These are phyloP conservation scores for Penicillium sp. DNA, from an alignment of 2,329 filamentous ascomycete species.

Conservation along the genomic window DNA sequence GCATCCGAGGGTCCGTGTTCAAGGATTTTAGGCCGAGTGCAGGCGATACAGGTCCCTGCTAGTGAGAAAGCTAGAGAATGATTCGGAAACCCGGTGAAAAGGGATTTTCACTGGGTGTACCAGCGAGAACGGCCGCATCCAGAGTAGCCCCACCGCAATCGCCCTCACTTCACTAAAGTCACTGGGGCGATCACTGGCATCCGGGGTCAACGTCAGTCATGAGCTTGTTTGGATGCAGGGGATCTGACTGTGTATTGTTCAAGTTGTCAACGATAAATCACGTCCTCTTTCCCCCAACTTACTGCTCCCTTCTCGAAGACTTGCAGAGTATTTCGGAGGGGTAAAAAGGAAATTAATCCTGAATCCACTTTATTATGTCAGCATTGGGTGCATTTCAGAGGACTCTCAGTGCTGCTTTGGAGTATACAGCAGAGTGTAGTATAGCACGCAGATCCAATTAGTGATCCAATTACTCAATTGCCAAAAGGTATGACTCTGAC, in stretches of 20 bases:
- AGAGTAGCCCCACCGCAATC: background rate
- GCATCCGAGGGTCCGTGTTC: conserved; percentile 1
- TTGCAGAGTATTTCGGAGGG: too few species aligned
- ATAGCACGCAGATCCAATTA: too few species aligned
- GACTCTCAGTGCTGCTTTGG: too few species aligned
- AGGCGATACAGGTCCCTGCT: conserved; percentile 2
- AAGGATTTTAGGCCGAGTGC: conserved; percentile 4
- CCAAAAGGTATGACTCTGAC: too few species aligned
- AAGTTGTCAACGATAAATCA: background rate
- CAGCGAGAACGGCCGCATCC: background rate
- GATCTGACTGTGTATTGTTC: too few species aligned
- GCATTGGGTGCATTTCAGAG: background rate
- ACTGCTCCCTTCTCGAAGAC: too few species aligned
- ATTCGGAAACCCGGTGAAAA: conserved; percentile 3
- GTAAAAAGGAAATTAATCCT: background rate
- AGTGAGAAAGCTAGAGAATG: conserved; percentile 1
- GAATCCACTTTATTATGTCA: background rate
- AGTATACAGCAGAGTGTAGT: background rate
- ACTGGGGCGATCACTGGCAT: background rate
- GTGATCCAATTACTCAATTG: too few species aligned
- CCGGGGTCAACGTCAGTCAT: conserved; percentile 1
- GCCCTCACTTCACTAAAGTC: conserved; percentile 3
- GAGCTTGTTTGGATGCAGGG: conserved; percentile 2
- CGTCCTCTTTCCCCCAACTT: background rate
- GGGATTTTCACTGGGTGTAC: background rate